Evolutionary conservation across 1,284 basidiomycete genomes (phyloP).

Genomic region (Cutaneotrichosporon spelunceum): DNA sequence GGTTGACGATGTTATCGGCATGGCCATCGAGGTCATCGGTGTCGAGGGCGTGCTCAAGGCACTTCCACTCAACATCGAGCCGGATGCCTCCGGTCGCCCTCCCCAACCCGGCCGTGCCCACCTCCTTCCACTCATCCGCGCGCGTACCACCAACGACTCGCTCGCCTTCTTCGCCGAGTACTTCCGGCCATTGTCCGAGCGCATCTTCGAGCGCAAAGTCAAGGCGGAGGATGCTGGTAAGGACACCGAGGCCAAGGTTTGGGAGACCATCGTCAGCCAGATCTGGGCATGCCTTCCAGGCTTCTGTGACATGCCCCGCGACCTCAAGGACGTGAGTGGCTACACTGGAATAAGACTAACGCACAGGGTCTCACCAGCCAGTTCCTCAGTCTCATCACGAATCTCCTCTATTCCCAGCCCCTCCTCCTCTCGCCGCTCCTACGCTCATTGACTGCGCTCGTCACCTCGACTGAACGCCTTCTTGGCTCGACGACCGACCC

Average conservation of each 20-base stretch:
- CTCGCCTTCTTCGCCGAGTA: constrained; percentile 81
- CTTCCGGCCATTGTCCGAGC: constrained; percentile 90
- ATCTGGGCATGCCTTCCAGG: constrained; percentile 72
- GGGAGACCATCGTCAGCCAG: constrained; percentile 87
- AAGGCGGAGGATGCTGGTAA: constrained; percentile 68
- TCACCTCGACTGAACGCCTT: constrained; percentile 61
- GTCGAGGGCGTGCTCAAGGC: constrained; percentile 71
- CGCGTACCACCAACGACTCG: constrained; percentile 71
- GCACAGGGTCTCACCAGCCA: constrained; percentile 59
- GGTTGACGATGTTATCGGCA: constrained; percentile 75
- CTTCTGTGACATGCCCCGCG: constrained; percentile 74
- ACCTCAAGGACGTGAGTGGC: constrained; percentile 56
- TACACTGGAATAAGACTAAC: neutral
- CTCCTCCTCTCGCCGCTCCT: constrained; percentile 78
- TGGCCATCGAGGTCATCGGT: constrained; percentile 81
- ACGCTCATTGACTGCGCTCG: constrained; percentile 72
- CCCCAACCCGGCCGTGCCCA: constrained; percentile 67
- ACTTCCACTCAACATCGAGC: constrained; percentile 83
- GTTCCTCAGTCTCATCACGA: constrained; percentile 83
- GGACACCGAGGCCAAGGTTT: constrained; percentile 84
- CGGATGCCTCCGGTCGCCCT: constrained; percentile 56
- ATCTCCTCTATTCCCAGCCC: constrained; percentile 83
- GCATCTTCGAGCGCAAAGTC: constrained; percentile 81
- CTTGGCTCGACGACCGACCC: constrained; percentile 53
- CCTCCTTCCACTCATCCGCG: constrained; percentile 83